These are phyloP conservation scores for Rugosomyces carneus DNA, from an alignment of 1,284 basidiomycete genomes.

Conservation along the genomic window DNA sequence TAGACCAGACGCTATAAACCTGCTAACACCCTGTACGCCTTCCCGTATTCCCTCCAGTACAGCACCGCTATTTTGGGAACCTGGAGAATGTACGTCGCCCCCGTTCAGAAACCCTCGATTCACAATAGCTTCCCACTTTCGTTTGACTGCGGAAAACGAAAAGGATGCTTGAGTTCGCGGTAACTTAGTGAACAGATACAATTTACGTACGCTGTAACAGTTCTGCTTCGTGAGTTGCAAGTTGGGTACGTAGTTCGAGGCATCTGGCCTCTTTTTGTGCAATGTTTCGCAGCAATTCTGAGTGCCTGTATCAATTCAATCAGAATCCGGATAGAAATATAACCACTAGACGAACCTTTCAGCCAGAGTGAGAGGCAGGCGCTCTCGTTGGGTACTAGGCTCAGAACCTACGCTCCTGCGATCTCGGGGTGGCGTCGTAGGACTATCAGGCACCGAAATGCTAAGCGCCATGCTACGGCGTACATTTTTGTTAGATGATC, in stretches of 20 bases:
- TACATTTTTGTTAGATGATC: slow-evolving; percentile 13
- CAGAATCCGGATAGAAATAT: neutral
- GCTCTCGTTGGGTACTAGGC: slow-evolving; percentile 15
- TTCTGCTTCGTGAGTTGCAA: slow-evolving; percentile 64
- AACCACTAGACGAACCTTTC: slow-evolving; percentile 42
- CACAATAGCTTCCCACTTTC: slow-evolving; percentile 75
- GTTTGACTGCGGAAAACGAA: slow-evolving; percentile 53
- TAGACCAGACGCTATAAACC: slow-evolving; percentile 43
- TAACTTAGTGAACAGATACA: neutral
- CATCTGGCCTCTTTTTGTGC: slow-evolving; percentile 80
- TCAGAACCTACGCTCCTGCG: slow-evolving; percentile 10
- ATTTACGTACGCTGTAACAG: slow-evolving; percentile 49
- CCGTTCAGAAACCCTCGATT: slow-evolving; percentile 43
- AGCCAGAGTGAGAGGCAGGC: slow-evolving; percentile 48
- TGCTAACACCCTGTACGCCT: slow-evolving; percentile 53
- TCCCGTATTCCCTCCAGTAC: slow-evolving; percentile 58
- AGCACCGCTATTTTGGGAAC: slow-evolving; percentile 22
- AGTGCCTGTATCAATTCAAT: slow-evolving; percentile 45
- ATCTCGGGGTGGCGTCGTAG: slow-evolving; percentile 7
- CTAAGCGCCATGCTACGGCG: slow-evolving; percentile 12
- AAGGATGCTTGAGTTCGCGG: neutral
- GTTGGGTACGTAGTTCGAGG: slow-evolving; percentile 68
- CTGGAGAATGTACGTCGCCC: slow-evolving; percentile 16
- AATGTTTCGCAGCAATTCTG: slow-evolving; percentile 70
- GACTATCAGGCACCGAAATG: slow-evolving; percentile 6